Evolutionary conservation across 371 early-diverging fungal species (phyloP), one percentile per base, ranked within the genome.

Genomic region (Rhizopus sp.): DNA sequence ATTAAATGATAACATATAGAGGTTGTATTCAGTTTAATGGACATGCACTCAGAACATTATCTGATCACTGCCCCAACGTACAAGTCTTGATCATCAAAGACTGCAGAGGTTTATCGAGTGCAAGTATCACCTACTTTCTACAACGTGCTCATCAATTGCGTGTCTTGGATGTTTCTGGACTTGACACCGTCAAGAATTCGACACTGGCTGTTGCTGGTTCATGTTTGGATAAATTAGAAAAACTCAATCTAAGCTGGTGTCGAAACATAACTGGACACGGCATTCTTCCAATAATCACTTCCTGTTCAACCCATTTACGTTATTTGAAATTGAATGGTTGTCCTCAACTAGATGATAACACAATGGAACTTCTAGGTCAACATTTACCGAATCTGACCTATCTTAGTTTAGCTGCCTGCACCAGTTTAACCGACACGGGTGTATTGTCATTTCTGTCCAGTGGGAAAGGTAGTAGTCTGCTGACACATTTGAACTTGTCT

Each of bases 1-100:
- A 33, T 38, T 37, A 10, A 34, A 3, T 23, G 35, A 45, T 34
- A n/a, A 15, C 32, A 46, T 23, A 34, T 47, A 85, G 85, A 66
- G 85, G 85, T 17, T 85, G 83, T 40, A 72, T 73, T 23, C 85
- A 85, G 61, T 71, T 85, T 51, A 79, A 79, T 32, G 73, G 74
- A 10, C 67, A 76, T 29, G 76, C 71, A 34, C 60, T 85, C 30
- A 67, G 78, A 29, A 69, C 66, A 7, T 60, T 85, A 40, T 63
- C 83, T 3, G 74, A 72, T 4, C 66, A 74, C 52, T 85, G 85
- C 46, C 82, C 82, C 16, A 81, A 83, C 40, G 57, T 83, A 16
- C 64, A 83, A 50, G 70, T 66, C 1, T 56, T 83, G n/a, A 57
- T 74, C 17, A 63, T 85, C 2, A 72, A 73, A 29, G 85, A 78